Evolutionary conservation across 129 eudicot genomes (phyloP).

Genomic region (Ambrosia artemisiifolia): DNA sequence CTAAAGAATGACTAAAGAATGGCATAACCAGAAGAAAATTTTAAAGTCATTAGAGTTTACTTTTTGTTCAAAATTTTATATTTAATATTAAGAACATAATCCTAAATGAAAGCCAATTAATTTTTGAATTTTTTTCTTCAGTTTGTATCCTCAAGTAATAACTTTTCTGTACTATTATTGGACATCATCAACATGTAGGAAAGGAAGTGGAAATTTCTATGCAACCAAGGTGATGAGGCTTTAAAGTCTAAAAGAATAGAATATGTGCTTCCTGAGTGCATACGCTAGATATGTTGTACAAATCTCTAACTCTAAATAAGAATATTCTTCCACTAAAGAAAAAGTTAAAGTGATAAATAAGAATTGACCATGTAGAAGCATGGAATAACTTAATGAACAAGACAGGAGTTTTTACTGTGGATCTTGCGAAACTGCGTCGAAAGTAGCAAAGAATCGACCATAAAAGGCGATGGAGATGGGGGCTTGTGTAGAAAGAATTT

Average conservation of each 20-base stretch:
- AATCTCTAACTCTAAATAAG: slow-evolving; percentile 18
- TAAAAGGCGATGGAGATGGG: slow-evolving; percentile 7
- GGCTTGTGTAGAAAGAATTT: neutral
- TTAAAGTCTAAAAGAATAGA: slow-evolving; percentile 20
- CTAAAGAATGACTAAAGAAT: too few species aligned
- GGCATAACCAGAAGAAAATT: too few species aligned
- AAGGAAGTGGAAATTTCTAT: slow-evolving; percentile 10
- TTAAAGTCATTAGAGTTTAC: too few species aligned
- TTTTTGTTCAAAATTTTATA: too few species aligned
- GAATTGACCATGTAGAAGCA: neutral
- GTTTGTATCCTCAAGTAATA: too few species aligned
- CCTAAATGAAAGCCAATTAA: too few species aligned
- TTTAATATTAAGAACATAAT: too few species aligned
- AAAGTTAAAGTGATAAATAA: slow-evolving; percentile 23
- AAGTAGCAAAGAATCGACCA: slow-evolving; percentile 18
- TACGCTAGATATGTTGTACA: slow-evolving; percentile 8
- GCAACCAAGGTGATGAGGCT: neutral
- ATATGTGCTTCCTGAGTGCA: slow-evolving; percentile 30
- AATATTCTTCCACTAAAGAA: slow-evolving; percentile 26
- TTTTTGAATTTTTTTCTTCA: too few species aligned
- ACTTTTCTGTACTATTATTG: neutral
- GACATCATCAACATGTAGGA: slow-evolving; percentile 3
- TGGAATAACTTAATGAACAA: slow-evolving; percentile 8
- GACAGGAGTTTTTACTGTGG: neutral
- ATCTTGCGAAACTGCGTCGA: slow-evolving; percentile 9